Evolutionary conservation across 2,329 filamentous ascomycete genomes (phyloP).

Genomic region (Microdochium trichocladiopsis): DNA sequence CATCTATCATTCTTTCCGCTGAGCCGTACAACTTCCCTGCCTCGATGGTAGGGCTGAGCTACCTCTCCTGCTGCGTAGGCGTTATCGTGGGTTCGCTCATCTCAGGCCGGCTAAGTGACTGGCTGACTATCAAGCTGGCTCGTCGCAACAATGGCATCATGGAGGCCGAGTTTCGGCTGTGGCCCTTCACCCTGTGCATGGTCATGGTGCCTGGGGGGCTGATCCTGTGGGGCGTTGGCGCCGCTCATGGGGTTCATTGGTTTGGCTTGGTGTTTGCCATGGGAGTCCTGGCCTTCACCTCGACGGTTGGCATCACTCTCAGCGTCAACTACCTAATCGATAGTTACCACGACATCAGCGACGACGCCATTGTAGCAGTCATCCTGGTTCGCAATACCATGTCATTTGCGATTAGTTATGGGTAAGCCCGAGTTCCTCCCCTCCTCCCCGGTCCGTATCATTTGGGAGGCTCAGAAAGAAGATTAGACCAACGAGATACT

Average conservation of each 20-base stretch:
- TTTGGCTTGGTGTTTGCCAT: constrained; percentile 33
- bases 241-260: constrained; percentile 30
- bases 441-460: constrained; percentile 23
- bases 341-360: constrained; percentile 29
- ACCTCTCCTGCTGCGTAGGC: constrained; percentile 27
- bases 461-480: constrained; percentile 1
- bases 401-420: constrained; percentile 29
- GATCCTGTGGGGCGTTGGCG: constrained; percentile 16
- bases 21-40: constrained; percentile 29
- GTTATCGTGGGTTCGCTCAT: constrained; percentile 18
- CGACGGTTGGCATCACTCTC: constrained; percentile 26
- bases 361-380: constrained; percentile 29
- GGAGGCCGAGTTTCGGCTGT: constrained; percentile 33
- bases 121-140: constrained; percentile 27
- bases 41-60: constrained; percentile 29
- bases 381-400: constrained; percentile 33
- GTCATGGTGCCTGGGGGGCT: constrained; percentile 15
- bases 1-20: constrained; percentile 28
- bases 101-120: constrained; percentile 28
- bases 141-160: constrained; percentile 31
- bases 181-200: constrained; percentile 25
- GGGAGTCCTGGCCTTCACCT: constrained; percentile 23
- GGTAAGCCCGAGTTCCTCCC: constrained; percentile 4
- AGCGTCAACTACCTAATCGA: constrained; percentile 32
- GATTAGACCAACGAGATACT: constrained; percentile 2